phyloP scores from a whole-genome alignment of 345 rosid genomes.

The Citrus hindsii region DNA sequence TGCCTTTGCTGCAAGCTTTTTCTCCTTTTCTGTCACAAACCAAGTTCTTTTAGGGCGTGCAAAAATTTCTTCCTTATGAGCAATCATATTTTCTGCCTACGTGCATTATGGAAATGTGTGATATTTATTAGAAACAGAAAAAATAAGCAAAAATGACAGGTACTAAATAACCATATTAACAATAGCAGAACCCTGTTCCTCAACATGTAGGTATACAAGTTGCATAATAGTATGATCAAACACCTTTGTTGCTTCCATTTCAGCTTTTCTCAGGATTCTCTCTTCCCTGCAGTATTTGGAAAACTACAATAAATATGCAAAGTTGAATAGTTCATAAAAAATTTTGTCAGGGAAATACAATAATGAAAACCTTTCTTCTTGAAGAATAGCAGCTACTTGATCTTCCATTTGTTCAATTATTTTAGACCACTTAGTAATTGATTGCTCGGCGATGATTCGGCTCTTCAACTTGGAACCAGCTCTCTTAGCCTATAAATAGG shows the following conservation, averaged over 20 bases:
- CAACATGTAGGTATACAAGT: neutral
- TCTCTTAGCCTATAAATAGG: slow-evolving; percentile 64
- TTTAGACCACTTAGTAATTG: slow-evolving; percentile 82
- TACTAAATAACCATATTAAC: neutral
- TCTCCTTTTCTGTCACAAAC: slow-evolving; percentile 89
- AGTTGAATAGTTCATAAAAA: slow-evolving; percentile 9
- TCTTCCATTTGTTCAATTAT: slow-evolving; percentile 84
- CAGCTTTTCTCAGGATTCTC: slow-evolving; percentile 85
- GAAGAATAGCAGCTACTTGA: slow-evolving; percentile 65
- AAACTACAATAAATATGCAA: slow-evolving; percentile 17
- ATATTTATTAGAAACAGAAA: neutral
- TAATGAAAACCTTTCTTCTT: slow-evolving; percentile 74
- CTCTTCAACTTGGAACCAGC: slow-evolving; percentile 90
- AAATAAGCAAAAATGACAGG: neutral
- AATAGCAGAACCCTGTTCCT: slow-evolving; percentile 1
- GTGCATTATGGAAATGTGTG: slow-evolving; percentile 11
- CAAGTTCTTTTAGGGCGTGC: slow-evolving; percentile 92
- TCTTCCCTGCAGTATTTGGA: slow-evolving; percentile 65
- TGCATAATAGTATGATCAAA: slow-evolving; percentile 1
- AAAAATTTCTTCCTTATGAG: slow-evolving; percentile 78
- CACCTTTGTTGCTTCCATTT: slow-evolving; percentile 95
- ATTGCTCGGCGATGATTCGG: slow-evolving; percentile 79
- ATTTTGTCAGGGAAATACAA: neutral
- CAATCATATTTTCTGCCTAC: slow-evolving; percentile 94
- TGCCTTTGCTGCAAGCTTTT: slow-evolving; percentile 62